phyloP scores from a whole-genome alignment of 805 yeast species.

The Starmera quercuum region DNA sequence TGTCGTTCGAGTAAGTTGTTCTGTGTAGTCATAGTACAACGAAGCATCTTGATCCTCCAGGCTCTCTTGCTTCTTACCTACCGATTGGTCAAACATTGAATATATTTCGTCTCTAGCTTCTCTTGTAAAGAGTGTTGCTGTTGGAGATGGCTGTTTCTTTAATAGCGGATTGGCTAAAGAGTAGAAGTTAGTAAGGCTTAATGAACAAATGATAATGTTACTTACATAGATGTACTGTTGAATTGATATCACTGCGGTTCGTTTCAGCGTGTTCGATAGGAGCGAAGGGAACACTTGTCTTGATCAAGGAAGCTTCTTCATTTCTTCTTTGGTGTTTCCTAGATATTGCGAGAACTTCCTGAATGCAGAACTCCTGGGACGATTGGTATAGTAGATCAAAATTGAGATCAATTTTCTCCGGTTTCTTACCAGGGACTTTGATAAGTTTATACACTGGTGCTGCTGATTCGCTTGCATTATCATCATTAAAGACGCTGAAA shows the following conservation, averaged over 20 bases:
- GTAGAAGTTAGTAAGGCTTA: background rate
- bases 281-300: no score
- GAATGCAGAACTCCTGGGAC: constrained; percentile 49
- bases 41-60: constrained; percentile 14
- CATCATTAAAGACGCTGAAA: constrained; percentile 33
- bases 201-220: background rate
- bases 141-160: constrained; percentile 54
- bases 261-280: no score
- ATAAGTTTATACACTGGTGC: constrained; percentile 42
- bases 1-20: constrained; percentile 24
- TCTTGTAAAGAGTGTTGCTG: constrained; percentile 69
- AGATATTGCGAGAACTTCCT: constrained; percentile 54
- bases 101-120: constrained; percentile 69
- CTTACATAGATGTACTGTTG: constrained; percentile 15
- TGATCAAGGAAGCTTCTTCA: background rate
- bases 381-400: constrained; percentile 43
- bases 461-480: constrained; percentile 21
- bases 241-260: no score
- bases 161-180: constrained; percentile 2
- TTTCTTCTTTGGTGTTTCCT: constrained; percentile 18
- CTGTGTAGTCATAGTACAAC: constrained; percentile 25
- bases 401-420: constrained; percentile 55
- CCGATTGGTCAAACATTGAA: constrained; percentile 64
- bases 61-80: constrained; percentile 16
- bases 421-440: constrained; percentile 46